phyloP scores from a whole-genome alignment of 352 stramenopile genomes.

The Albugo candida region DNA sequence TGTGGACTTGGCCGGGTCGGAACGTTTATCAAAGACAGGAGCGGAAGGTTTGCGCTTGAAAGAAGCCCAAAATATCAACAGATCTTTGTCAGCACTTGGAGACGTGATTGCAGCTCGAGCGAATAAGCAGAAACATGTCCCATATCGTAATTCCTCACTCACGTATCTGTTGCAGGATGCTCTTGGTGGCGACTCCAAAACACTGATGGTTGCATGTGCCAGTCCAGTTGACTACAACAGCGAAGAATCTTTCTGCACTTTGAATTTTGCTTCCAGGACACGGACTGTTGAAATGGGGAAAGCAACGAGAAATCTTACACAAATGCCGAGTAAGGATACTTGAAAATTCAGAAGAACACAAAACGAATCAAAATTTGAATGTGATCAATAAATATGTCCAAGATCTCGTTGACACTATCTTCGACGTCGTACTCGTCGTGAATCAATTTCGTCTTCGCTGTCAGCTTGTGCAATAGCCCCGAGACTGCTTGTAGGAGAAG shows the following conservation, averaged over 20 bases:
- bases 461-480: too few relatives aligned
- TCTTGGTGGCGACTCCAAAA: constrained; percentile 81
- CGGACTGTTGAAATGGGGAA: constrained; percentile 81
- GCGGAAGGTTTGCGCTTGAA: constrained; percentile 74
- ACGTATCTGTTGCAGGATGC: constrained; percentile 88
- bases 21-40: constrained; percentile 79
- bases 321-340: constrained; percentile 34
- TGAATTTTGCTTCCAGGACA: constrained; percentile 80
- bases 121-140: constrained; percentile 82
- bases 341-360: constrained; percentile 12
- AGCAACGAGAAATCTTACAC: constrained; percentile 70
- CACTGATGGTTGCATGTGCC: constrained; percentile 83
- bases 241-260: constrained; percentile 83
- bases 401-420: constrained; percentile 5
- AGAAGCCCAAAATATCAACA: constrained; percentile 88
- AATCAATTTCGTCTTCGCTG: constrained; percentile 14
- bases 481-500: too few relatives aligned
- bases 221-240: constrained; percentile 83
- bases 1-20: constrained; percentile 79
- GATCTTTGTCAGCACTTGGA: constrained; percentile 87
- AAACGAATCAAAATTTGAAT: too few relatives aligned
- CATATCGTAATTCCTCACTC: constrained; percentile 88
- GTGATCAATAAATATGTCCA: too few relatives aligned
- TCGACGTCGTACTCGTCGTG: constrained; percentile 13
- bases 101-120: constrained; percentile 89